Evolutionary conservation across 1,284 basidiomycete species (phyloP), one percentile per base, ranked within the genome.

Genomic region (Austroboletus niveus): DNA sequence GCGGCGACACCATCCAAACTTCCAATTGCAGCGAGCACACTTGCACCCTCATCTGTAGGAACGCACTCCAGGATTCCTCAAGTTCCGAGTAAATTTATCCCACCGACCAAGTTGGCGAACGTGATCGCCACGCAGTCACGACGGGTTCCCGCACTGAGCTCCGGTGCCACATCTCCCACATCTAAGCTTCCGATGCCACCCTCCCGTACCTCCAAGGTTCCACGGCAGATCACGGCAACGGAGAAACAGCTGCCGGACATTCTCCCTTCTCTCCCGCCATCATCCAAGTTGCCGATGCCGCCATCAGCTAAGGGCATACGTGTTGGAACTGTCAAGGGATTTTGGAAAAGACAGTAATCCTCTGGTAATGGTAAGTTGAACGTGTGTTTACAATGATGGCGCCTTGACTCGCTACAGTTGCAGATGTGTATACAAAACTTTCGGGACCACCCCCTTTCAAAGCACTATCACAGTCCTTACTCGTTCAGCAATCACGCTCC

Each of bases 241-340:
- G 48, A 49, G 12, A 68, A 55, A 34, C 22, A 4, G 10, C 35
- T 30, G 11, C n/a, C 10, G 20, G 47, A 56, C 3, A 44, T 7
- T 29, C 17, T 30, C 9, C 27, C 48, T 34, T 48, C 52, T 24
- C 34, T 39, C 30, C 12, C 49, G 14, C 22, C 39, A 12, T 51
- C 54, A n/a, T 60, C 66, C 12, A 62, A 51, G 42, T 20, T 69
- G n/a, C 68, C 66, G n/a, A 56, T 65, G 52, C 56, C 60, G 39
- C 55, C 63, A 35, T 60, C 59, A 2, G 24, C 31, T 32, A 70
- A 70, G 47, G 47, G 39, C 8, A n/a, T 47, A 6, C 67, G 66
- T n/a, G 53, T 55, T 46, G 56, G 51, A 32, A 69, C 68, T 20
- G 64, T 66, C 47, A 70, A 46, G 35, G 68, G 64, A 17, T 68